Evolutionary conservation across 345 rosid species (phyloP).

Genomic region (Isatis tinctoria): DNA sequence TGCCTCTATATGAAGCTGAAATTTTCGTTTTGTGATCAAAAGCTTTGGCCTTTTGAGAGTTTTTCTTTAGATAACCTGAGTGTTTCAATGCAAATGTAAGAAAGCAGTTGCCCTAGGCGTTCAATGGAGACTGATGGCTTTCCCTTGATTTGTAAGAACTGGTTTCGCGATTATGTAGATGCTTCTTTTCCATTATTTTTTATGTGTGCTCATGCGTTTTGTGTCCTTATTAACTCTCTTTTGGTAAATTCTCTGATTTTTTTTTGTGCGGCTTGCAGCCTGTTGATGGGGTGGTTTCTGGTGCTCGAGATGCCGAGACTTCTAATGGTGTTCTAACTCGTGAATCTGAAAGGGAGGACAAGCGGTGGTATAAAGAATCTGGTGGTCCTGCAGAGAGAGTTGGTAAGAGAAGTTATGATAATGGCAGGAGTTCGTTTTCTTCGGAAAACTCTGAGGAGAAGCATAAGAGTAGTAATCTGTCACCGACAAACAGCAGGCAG

Average conservation of each 20-base stretch:
- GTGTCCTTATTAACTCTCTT: background rate
- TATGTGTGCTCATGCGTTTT: conserved; percentile 12
- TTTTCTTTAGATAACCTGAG: conserved; percentile 50
- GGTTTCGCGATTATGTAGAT: conserved; percentile 34
- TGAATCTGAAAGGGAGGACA: conserved; percentile 27
- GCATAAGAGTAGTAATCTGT: conserved; percentile 28
- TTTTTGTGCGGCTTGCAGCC: conserved; percentile 36
- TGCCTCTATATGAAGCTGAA: conserved; percentile 1
- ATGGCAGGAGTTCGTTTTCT: conserved; percentile 40
- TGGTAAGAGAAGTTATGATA: conserved; percentile 37
- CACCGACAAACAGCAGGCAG: conserved; percentile 38
- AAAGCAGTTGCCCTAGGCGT: conserved; percentile 59
- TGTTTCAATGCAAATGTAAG: conserved; percentile 50
- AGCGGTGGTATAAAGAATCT: conserved; percentile 17
- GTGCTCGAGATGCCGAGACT: conserved; percentile 7
- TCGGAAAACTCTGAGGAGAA: conserved; percentile 37
- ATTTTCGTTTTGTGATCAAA: conserved; percentile 28
- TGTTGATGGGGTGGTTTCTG: conserved; percentile 21
- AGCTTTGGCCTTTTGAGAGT: conserved; percentile 45
- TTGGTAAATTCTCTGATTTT: conserved; percentile 8
- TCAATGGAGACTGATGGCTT: conserved; percentile 75
- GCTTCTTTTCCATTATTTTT: conserved; percentile 17
- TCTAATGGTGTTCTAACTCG: conserved; percentile 39
- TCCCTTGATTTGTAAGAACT: conserved; percentile 81
- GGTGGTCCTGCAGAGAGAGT: conserved; percentile 34